phyloP scores from a whole-genome alignment of 23 red algal species.

The Pyropia haitanensis region DNA sequence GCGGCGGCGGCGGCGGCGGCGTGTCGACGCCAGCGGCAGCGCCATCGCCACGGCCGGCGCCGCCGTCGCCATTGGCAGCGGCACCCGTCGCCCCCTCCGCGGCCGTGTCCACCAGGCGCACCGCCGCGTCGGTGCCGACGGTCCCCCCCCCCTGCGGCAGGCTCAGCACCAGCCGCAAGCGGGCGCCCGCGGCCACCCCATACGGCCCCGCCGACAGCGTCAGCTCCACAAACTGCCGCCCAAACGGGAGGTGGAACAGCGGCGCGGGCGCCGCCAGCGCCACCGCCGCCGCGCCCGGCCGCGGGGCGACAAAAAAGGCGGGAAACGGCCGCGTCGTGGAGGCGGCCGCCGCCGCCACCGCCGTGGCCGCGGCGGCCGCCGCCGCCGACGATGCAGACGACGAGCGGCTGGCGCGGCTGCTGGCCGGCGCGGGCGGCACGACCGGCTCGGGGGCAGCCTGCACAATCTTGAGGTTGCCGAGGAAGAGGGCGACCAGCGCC shows the following conservation, averaged over 20 bases:
- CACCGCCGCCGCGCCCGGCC: constrained; percentile 20
- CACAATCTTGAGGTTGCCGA: constrained; percentile 51
- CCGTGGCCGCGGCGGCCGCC: not conserved
- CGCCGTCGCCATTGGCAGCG: too few relatives aligned
- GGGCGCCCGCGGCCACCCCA: constrained; percentile 31
- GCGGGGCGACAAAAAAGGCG: constrained; percentile 26
- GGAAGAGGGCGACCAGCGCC: constrained; percentile 32
- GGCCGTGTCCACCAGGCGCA: too few relatives aligned
- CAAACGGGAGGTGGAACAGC: constrained; percentile 17
- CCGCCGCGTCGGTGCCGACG: too few relatives aligned
- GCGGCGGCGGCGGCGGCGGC: too few relatives aligned
- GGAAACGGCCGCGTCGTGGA: constrained; percentile 25
- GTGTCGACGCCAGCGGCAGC: too few relatives aligned
- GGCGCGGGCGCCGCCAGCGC: constrained; percentile 2
- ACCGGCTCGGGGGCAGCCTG: constrained; percentile 14
- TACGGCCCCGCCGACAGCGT: constrained; percentile 36
- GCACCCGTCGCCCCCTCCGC: too few relatives aligned
- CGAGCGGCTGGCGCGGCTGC: constrained; percentile 5
- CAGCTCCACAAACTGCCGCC: constrained; percentile 16
- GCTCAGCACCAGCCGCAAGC: not conserved
- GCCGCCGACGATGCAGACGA: constrained; percentile 8
- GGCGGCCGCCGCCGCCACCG: constrained; percentile 4
- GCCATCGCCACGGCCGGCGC: too few relatives aligned
- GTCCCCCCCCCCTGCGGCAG: too few relatives aligned
- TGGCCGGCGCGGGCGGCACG: constrained; percentile 15